Base-by-base conservation (phyloP, 139 green algal species). In the Coccomyxa sp. region DNA sequence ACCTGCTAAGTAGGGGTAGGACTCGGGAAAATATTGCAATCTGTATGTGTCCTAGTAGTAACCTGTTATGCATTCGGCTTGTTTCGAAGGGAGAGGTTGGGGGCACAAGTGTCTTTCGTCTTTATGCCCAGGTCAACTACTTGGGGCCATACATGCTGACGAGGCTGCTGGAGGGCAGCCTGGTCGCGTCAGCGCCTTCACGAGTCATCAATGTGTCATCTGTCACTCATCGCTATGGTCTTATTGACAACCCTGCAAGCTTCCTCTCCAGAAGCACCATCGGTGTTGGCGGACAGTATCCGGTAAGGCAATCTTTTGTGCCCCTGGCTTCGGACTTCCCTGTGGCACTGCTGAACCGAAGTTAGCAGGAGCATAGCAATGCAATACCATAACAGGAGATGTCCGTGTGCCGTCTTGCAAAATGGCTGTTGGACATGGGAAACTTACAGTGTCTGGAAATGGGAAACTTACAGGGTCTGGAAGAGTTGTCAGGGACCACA, bases 121-220 rank as follows among this genome's bases (percentile, higher is more conserved):
- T 51, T 3, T 7, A 51, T 51, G 21, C 18, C n/a, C 88, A 94
- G 91, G 86, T 91, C 58, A 95, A 94, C 87, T 92, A 92, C 86
- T 85, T 93, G 60, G 92, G 93, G 0, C 90, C 92, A 58, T 97
- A 95, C 82, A 87, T 83, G 0, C 89, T 97, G 10, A 96, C 93
- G 0, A 88, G 93, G 9, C 85, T 95, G 71, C 86, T 97, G 75
- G 84, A 92, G 77, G 74, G 82, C 25, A 63, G 84, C 9, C 85
- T 94, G 57, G 84, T 85, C 17, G 79, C 76, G 13, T 82, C 79
- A 1, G 86, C 82, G 16, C 82, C 85, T 31, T 84, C 86, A 13
- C 81, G 89, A 58, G 82, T 92, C 13, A 88, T 92, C 76, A 91
- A 91, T 79, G 79, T 92, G 23, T 88, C 87, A 0, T 90, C 86